A percentile compares a stretch with the other conserved stretches of the same genome.
Evolutionary conservation across 768 basidiomycete genomes (phyloP).

Genomic region (Royoungia palumana): DNA sequence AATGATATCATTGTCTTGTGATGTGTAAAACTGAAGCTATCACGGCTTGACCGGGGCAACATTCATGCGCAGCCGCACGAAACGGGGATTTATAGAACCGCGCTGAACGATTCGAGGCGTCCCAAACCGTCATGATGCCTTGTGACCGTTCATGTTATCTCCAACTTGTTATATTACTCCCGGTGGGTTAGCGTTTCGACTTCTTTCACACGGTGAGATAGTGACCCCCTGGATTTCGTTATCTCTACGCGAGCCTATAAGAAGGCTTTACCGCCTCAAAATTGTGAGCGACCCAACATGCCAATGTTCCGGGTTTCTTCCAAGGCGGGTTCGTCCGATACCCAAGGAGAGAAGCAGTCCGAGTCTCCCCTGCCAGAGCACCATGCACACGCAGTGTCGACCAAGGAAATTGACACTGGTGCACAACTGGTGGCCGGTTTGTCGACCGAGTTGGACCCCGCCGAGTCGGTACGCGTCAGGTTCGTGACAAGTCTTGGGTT

Average conservation of each 20-base stretch:
- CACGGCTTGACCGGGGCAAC: no score
- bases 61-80: no score
- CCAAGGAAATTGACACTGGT: slow-evolving; percentile 57
- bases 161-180: neutral
- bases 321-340: slow-evolving; percentile 10
- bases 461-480: slow-evolving; percentile 52
- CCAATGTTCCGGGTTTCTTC: slow-evolving; percentile 6
- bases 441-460: slow-evolving; percentile 44
- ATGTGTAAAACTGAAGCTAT: no score
- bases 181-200: neutral
- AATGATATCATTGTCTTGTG: no score
- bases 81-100: no score
- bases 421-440: slow-evolving; percentile 53
- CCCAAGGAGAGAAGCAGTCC: slow-evolving; percentile 8
- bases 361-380: neutral
- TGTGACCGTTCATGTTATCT: slow-evolving; percentile 12
- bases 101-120: neutral
- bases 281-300: neutral
- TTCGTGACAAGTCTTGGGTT: slow-evolving; percentile 16
- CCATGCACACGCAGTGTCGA: slow-evolving; percentile 30
- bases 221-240: neutral
- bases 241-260: slow-evolving; percentile 9
- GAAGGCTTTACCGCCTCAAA: neutral
- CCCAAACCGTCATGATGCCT: neutral
- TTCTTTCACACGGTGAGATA: slow-evolving; percentile 9